Base-by-base conservation (phyloP, 2,329 filamentous ascomycete species). In the Lachnellula arida region DNA sequence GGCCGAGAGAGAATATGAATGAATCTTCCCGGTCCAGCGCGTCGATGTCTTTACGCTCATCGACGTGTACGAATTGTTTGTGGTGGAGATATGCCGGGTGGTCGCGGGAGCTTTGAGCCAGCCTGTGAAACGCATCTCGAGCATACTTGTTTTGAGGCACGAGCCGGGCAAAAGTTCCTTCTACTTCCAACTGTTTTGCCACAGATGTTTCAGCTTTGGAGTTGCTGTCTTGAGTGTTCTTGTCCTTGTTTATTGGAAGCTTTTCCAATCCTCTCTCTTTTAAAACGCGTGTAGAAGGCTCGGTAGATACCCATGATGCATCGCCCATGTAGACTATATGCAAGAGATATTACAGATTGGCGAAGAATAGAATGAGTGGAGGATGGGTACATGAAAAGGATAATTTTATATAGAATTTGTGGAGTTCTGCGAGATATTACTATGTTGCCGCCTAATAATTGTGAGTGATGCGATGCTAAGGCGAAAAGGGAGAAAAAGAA, bases 291-390 rank as follows among this genome's bases (percentile, higher is more conserved):
- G 57, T 60, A 34, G 54, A 60, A 35, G 57, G 57, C 35, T 60
- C 57, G 23, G 57, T 60, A n/a, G 57, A 54, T 25, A 60, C 39
- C 57, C 57, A 60, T 49, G 55, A 56, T 40, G 43, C 51, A 50
- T 54, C 51, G 34, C 44, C 49, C 54, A 60, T 60, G 44, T 12
- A 55, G 43, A 15, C 17, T 40, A 17, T 11, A 32, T 32, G 28
- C 4, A 12, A 32, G 28, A 32, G 28, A 32, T 32, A 12, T 32
- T 46, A 32, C n/a, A 51, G 46, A 47, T 35, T 35, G 34, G 17
- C 22, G 23, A 48, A 48, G 40, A 40, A 11, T 15, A n/a, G 37
- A 17, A 37, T 42, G 40, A 46, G 40, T 12, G 12, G 17, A 46
- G 1, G n/a, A 52, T 32, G 6, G 14, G 22, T 19, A 46, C n/a